Base-by-base conservation (phyloP, 164 flowering plant genomes). In the Chloranthus sessilifolius region DNA sequence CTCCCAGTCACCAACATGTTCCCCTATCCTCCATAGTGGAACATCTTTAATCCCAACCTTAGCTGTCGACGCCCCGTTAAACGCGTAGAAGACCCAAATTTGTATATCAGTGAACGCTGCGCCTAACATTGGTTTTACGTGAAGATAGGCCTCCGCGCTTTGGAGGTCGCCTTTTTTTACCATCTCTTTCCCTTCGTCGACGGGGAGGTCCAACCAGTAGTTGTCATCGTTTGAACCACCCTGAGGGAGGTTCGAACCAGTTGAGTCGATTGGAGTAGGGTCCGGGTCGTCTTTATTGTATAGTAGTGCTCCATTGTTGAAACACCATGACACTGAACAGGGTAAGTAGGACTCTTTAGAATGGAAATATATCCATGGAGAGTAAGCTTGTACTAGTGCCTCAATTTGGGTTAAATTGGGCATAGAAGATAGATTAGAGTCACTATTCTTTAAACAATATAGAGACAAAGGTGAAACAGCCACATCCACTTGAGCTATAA, bases 191-290 rank as follows among this genome's bases (percentile, higher is more conserved):
- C 10, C 51, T 3, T 50, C 54, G 25, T 80, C 79, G 0, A 21
- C 30, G 0, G 98, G 95, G 7, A 91, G 82, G 56, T 88, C 98
- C 30, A 91, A 44, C 96, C 98, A 91, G 26, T 81, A 88, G 7
- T 61, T 27, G 1, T 70, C 96, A 55, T 88, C 96, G 28, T 82
- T 71, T 0, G 81, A 52, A 19, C 90, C 95, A 25, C 75, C 92
- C 55, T 71, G 84, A 10, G 98, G 96, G 47, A 91, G 92, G 61
- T 85, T 88, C 1, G 81, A 62, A 12, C 98, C 95, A 0, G 51
- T 55, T 2, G 89, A 47, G 8, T 79, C 75, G 15, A 90, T 65
- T 2, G 50, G 35, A 21, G 46, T 43, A 0, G 94, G 95, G 1
- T 63, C 68, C 0, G 81, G 67, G 2, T 76, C 63, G 1, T 81